Conservation (phyloP, 306 rosid genomes). For the Citrullus amarus region DNA sequence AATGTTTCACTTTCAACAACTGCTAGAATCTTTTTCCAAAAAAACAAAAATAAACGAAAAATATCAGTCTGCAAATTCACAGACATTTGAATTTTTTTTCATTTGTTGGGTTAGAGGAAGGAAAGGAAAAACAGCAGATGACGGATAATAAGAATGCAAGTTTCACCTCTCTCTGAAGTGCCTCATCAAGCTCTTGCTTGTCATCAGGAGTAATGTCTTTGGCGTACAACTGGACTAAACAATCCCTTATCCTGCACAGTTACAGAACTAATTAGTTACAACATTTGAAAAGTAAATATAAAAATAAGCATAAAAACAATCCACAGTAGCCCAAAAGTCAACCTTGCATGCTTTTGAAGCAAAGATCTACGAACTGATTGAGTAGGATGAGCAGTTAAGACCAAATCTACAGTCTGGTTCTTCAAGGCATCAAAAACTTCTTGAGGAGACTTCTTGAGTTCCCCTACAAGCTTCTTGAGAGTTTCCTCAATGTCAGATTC, state of each 20-base stretch:
- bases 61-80: background rate
- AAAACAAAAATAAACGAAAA: background rate
- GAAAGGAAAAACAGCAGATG: background rate
- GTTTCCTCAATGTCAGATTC: slow-evolving; percentile 98
- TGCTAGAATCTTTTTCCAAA: background rate
- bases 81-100: background rate
- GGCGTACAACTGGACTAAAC: slow-evolving; percentile 68
- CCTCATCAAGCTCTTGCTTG: slow-evolving; percentile 95
- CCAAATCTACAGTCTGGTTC: slow-evolving; percentile 92
- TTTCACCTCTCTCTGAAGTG: slow-evolving; percentile 86
- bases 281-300: background rate
- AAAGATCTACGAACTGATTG: slow-evolving; percentile 93
- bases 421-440: slow-evolving; percentile 94
- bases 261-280: background rate
- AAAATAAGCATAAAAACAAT: background rate
- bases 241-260: slow-evolving; percentile 58
- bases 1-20: too few species aligned
- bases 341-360: slow-evolving; percentile 99
- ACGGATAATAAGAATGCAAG: background rate
- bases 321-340: slow-evolving; percentile 4
- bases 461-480: slow-evolving; percentile 74
- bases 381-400: slow-evolving; percentile 97
- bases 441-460: slow-evolving; percentile 69
- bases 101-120: background rate
- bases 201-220: slow-evolving; percentile 97